Percentiles rank a stretch among this genome's conserved stretches.
Conservation (phyloP, 108 stramenopile genomes). For the Skeletonema tropicum region DNA sequence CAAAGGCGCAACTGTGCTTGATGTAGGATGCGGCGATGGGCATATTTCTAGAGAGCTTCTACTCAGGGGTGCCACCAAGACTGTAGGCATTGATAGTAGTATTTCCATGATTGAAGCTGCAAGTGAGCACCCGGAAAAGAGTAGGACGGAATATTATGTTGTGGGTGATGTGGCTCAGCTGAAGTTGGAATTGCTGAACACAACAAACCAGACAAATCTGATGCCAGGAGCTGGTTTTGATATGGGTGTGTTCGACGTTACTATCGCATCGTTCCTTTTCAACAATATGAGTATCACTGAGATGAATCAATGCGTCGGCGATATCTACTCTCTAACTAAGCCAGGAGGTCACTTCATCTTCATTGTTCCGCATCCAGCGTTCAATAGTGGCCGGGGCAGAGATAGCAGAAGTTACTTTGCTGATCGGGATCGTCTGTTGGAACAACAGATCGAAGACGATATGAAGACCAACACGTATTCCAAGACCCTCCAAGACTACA, state of each 20-base stretch:
- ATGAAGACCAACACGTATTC: conserved; percentile 1
- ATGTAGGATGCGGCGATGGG: conserved; percentile 3
- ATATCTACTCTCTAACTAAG: conserved; percentile 1
- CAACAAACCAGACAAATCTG: conserved; percentile 8
- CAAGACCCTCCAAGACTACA: conserved; percentile 11
- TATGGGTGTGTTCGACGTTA: conserved; percentile 4
- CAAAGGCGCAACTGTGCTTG: neutral
- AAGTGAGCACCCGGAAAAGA: conserved; percentile 2
- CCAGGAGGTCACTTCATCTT: conserved; percentile 6
- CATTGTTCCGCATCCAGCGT: neutral
- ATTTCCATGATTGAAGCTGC: conserved; percentile 4
- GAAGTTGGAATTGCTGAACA: conserved; percentile 2
- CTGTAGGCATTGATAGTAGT: conserved; percentile 8
- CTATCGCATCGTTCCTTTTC: conserved; percentile 4
- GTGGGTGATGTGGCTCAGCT: neutral
- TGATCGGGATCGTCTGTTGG: neutral
- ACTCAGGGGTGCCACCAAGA: conserved; percentile 2
- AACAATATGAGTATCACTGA: conserved; percentile 6
- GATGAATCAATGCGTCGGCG: neutral
- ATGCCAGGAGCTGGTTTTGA: conserved; percentile 9
- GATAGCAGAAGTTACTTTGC: conserved; percentile 1
- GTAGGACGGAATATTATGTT: neutral
- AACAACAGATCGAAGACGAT: conserved; percentile 1
- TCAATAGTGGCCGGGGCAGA: neutral
- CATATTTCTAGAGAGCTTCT: neutral